These are phyloP conservation scores for Tranzscheliella williamsii DNA, from an alignment of 1,284 basidiomycete species.

Conservation along the genomic window DNA sequence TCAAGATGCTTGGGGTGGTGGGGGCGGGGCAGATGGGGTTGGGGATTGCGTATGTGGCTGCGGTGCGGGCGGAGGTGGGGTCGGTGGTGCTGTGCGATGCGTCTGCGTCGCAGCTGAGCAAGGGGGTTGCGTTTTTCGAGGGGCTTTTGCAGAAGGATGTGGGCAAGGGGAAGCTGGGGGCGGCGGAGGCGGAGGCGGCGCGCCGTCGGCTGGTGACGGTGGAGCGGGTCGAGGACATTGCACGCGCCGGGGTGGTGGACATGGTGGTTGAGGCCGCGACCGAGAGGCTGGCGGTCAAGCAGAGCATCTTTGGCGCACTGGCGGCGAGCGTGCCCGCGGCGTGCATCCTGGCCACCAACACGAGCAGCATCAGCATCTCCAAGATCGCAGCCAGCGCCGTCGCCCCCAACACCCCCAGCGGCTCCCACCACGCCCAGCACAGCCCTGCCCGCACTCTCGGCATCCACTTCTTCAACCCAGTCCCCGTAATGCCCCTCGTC, in stretches of 20 bases:
- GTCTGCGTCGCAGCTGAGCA: conserved; percentile 68
- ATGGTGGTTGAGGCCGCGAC: conserved; percentile 93
- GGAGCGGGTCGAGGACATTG: conserved; percentile 33
- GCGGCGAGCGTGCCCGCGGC: conserved; percentile 71
- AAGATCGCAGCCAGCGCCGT: conserved; percentile 74
- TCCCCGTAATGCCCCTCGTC: conserved; percentile 74
- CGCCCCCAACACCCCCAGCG: conserved; percentile 29
- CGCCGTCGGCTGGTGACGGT: conserved; percentile 56
- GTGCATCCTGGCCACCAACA: conserved; percentile 88
- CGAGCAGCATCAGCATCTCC: conserved; percentile 89
- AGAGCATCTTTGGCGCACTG: conserved; percentile 75
- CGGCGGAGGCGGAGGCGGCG: conserved; percentile 74
- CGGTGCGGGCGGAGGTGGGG: conserved; percentile 59
- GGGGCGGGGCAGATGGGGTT: conserved; percentile 59
- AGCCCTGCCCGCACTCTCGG: conserved; percentile 63
- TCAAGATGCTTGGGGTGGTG: conserved; percentile 49
- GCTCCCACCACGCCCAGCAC: conserved; percentile 39
- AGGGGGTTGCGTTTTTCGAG: conserved; percentile 73
- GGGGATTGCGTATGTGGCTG: conserved; percentile 83
- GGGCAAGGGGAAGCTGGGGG: conserved; percentile 75
- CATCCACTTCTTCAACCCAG: conserved; percentile 91
- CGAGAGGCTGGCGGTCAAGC: conserved; percentile 80
- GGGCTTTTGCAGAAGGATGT: conserved; percentile 82
- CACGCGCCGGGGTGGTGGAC: conserved; percentile 72
- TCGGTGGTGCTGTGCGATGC: conserved; percentile 42